Evolutionary conservation across 2,329 filamentous ascomycete genomes (phyloP).

Genomic region (Cladosporium sp.): DNA sequence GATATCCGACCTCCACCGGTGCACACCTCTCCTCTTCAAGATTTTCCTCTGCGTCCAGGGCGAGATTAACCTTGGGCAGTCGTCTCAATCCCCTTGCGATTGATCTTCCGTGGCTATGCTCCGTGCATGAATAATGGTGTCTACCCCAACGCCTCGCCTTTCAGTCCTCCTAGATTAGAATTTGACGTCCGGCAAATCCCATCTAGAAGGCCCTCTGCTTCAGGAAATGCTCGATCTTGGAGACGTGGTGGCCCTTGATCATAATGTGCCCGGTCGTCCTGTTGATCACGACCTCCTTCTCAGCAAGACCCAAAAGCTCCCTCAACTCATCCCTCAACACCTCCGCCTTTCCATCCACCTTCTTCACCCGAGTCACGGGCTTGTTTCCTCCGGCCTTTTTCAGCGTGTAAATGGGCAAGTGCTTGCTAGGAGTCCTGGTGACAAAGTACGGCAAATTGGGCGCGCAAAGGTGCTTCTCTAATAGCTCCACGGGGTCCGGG

Average conservation of each 20-base stretch:
- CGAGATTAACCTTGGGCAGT: not conserved
- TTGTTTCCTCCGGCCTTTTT: constrained; percentile 74
- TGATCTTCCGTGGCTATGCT: not conserved
- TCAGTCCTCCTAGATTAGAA: not conserved
- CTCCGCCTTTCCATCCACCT: constrained; percentile 71
- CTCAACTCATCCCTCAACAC: constrained; percentile 65
- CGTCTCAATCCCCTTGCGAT: not conserved
- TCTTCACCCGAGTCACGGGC: constrained; percentile 73
- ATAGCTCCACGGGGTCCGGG: constrained; percentile 27
- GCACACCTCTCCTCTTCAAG: not conserved
- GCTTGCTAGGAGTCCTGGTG: constrained; percentile 66
- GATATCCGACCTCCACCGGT: too few relatives aligned
- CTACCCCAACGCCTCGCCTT: not conserved
- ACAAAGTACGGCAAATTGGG: constrained; percentile 67
- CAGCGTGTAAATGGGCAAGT: constrained; percentile 75
- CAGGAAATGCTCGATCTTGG: constrained; percentile 37
- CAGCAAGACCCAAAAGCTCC: constrained; percentile 48
- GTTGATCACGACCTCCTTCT: constrained; percentile 59
- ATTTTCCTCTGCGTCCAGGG: not conserved
- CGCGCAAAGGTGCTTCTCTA: constrained; percentile 36
- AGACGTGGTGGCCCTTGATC: constrained; percentile 54
- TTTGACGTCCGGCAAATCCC: not conserved
- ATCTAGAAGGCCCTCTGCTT: constrained; percentile 38
- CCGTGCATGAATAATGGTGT: not conserved
- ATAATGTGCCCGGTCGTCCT: constrained; percentile 70